A percentile compares a stretch with the other conserved stretches of the same genome.
Conservation (phyloP, 345 rosid genomes). For the Sapria himalayana region DNA sequence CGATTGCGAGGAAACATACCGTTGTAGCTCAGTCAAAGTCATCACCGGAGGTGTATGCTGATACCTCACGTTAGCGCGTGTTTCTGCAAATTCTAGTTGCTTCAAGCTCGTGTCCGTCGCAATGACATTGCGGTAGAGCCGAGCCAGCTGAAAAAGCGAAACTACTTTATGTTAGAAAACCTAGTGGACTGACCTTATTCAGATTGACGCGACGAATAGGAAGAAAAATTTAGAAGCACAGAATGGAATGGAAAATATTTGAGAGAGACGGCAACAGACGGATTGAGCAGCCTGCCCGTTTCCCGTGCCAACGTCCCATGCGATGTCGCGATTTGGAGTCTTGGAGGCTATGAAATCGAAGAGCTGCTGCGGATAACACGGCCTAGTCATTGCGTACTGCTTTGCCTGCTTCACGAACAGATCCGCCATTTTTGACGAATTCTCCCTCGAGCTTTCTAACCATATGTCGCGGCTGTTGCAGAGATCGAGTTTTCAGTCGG, state of each 20-base stretch:
- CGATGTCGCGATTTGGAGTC: conserved; percentile 43
- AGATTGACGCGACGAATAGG: too few relatives aligned
- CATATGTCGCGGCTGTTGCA: too few relatives aligned
- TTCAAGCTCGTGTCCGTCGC: conserved; percentile 73
- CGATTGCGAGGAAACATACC: conserved; percentile 18
- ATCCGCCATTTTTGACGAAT: conserved; percentile 38
- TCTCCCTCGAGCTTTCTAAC: neutral
- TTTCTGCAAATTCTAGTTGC: conserved; percentile 40
- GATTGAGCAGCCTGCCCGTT: conserved; percentile 65
- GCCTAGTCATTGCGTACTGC: conserved; percentile 42
- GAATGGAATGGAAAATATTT: neutral
- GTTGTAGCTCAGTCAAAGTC: conserved; percentile 22
- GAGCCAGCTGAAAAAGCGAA: conserved; percentile 27
- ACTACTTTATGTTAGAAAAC: neutral
- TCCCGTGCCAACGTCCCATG: conserved; percentile 83
- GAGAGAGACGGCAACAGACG: conserved; percentile 17
- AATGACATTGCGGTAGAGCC: conserved; percentile 40
- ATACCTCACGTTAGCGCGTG: conserved; percentile 37
- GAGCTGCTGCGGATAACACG: conserved; percentile 42
- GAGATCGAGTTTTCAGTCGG: too few relatives aligned
- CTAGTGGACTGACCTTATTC: conserved; percentile 13
- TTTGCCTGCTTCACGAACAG: conserved; percentile 59
- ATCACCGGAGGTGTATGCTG: conserved; percentile 30
- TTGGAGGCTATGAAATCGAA: conserved; percentile 57
- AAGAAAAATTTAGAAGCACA: too few relatives aligned